A percentile compares a stretch with the other conserved stretches of the same genome.
Evolutionary conservation across 305 asterid genomes (phyloP).

Genomic region (Plantago rigida): DNA sequence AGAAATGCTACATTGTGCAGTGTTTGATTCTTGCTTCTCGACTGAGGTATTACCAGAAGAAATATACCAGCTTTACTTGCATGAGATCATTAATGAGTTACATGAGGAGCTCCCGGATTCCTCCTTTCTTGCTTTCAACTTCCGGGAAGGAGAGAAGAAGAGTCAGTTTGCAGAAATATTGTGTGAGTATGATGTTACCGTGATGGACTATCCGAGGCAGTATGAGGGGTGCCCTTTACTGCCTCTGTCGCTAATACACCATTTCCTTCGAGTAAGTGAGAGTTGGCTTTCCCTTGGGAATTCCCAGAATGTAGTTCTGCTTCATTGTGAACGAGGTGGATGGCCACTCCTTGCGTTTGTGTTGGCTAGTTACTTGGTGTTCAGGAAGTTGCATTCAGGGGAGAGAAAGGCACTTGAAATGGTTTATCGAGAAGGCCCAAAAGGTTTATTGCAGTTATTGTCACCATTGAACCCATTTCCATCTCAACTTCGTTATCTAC

Average conservation of each 20-base stretch:
- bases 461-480: constrained; percentile 90
- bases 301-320: constrained; percentile 70
- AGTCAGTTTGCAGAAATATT: constrained; percentile 80
- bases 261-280: constrained; percentile 80
- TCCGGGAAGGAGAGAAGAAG: constrained; percentile 85
- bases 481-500: constrained; percentile 90
- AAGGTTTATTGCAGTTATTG: constrained; percentile 73
- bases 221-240: constrained; percentile 93
- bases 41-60: constrained; percentile 88
- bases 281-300: constrained; percentile 77
- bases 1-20: constrained; percentile 42
- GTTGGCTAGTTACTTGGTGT: constrained; percentile 75
- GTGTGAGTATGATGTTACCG: constrained; percentile 75
- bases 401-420: constrained; percentile 80
- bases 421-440: constrained; percentile 89
- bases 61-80: constrained; percentile 83
- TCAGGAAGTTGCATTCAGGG: constrained; percentile 67
- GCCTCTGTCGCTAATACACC: constrained; percentile 77
- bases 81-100: constrained; percentile 68
- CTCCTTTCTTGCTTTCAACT: constrained; percentile 83
- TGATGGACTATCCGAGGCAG: constrained; percentile 92
- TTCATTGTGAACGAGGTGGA: constrained; percentile 95
- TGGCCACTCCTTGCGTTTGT: constrained; percentile 83
- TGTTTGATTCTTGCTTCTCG: constrained; percentile 92
- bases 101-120: constrained; percentile 85